Conservation (phyloP, 1,284 basidiomycete genomes). For the Cystobasidium slooffiae region DNA sequence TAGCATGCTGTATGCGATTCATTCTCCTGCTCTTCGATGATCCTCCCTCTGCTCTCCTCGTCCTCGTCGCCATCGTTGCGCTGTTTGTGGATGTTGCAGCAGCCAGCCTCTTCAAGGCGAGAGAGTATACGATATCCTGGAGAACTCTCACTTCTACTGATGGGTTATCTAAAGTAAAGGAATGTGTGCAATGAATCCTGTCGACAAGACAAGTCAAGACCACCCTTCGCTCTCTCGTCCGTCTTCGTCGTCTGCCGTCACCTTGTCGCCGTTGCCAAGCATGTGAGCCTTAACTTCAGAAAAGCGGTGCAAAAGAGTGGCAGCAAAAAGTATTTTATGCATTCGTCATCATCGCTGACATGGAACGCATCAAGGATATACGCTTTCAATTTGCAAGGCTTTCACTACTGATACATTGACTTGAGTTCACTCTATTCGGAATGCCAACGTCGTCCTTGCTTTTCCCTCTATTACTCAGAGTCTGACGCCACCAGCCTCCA, state of each 20-base stretch:
- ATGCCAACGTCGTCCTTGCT: background rate
- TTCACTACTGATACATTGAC: background rate
- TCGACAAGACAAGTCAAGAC: background rate
- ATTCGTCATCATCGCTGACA: background rate
- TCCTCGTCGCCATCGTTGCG: too few relatives aligned
- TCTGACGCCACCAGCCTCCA: too few relatives aligned
- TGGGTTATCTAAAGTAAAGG: background rate
- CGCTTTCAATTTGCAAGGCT: background rate
- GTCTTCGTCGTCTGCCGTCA: background rate
- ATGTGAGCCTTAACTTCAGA: background rate
- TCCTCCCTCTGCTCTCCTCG: background rate
- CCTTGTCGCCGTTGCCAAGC: conserved; percentile 11
- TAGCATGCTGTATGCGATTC: background rate
- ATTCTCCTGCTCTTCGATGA: background rate
- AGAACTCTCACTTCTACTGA: background rate
- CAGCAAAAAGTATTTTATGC: background rate
- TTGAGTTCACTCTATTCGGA: background rate
- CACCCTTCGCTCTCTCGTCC: background rate
- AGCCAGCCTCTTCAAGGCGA: too few relatives aligned
- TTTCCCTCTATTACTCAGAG: too few relatives aligned
- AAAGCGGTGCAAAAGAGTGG: conserved; percentile 14
- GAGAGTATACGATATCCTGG: too few relatives aligned
- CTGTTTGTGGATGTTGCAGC: too few relatives aligned
- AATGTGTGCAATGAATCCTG: background rate
- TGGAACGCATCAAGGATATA: background rate